Conservation (phyloP, 257 asterid species). For the Solanum gracilifrons region DNA sequence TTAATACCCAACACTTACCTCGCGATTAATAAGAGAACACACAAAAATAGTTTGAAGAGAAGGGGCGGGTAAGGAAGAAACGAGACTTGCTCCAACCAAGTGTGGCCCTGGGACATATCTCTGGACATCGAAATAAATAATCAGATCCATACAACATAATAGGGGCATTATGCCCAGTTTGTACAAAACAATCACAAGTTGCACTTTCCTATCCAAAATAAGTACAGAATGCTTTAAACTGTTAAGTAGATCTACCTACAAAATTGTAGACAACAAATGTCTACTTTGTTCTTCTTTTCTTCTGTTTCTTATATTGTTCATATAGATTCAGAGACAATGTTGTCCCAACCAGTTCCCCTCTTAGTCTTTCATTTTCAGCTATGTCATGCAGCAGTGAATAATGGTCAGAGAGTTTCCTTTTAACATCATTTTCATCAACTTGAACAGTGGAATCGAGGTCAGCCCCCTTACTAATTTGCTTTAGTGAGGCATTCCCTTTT, state of each 20-base stretch:
- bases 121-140: neutral
- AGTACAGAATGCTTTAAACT: neutral
- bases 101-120: neutral
- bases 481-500: constrained; percentile 11
- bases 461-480: constrained; percentile 3
- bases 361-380: constrained; percentile 57
- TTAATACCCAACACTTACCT: neutral
- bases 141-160: neutral
- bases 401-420: constrained; percentile 49
- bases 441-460: constrained; percentile 8
- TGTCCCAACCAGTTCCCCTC: constrained; percentile 51
- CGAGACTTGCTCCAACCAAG: neutral
- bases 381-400: constrained; percentile 50
- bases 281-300: constrained; percentile 32
- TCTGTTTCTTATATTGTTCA: constrained; percentile 41
- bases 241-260: neutral
- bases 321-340: constrained; percentile 33
- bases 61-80: neutral
- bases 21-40: neutral
- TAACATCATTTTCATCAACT: constrained; percentile 38
- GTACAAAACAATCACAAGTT: neutral
- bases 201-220: neutral
- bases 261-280: neutral
- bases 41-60: neutral
- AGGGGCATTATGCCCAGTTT: neutral